phyloP scores from a whole-genome alignment of 2,329 filamentous ascomycete genomes.

The Dissoconium aciculare region DNA sequence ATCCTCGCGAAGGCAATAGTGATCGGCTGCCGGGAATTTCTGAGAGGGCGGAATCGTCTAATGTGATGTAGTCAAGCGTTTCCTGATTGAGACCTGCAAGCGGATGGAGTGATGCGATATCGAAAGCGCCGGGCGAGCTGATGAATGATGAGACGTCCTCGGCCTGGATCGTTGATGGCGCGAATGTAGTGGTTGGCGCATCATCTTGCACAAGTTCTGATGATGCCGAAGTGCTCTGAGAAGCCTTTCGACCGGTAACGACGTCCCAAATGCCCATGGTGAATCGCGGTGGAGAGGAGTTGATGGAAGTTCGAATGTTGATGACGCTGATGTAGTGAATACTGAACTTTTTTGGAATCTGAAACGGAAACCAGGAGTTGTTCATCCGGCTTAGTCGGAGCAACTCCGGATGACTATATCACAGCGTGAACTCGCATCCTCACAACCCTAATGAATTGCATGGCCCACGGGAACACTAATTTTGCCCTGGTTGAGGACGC shows the following conservation, averaged over 20 bases:
- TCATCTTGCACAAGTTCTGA: conserved; percentile 28
- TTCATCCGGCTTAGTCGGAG: too few relatives aligned
- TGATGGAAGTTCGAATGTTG: too few relatives aligned
- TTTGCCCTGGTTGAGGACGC: too few relatives aligned
- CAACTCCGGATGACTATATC: too few relatives aligned
- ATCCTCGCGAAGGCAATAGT: conserved; percentile 83
- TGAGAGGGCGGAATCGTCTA: conserved; percentile 82
- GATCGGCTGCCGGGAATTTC: conserved; percentile 75
- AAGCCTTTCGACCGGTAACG: conserved; percentile 43
- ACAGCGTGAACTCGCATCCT: too few relatives aligned
- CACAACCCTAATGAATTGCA: too few relatives aligned
- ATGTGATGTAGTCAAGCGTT: conserved; percentile 81
- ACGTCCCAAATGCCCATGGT: conserved; percentile 46
- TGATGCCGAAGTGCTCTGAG: conserved; percentile 29
- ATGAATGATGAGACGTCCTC: conserved; percentile 78
- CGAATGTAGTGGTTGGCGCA: conserved; percentile 13
- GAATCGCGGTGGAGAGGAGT: neutral
- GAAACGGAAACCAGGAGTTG: too few relatives aligned
- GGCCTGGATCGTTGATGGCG: conserved; percentile 36
- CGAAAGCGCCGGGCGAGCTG: conserved; percentile 58
- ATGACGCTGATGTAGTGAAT: conserved; percentile 1
- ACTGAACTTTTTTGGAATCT: neutral
- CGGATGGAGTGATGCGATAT: conserved; percentile 80
- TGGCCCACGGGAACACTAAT: too few relatives aligned
- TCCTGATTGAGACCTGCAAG: conserved; percentile 86